phyloP scores from a whole-genome alignment of 176 grass and related monocot species.

The Carex littledalei region DNA sequence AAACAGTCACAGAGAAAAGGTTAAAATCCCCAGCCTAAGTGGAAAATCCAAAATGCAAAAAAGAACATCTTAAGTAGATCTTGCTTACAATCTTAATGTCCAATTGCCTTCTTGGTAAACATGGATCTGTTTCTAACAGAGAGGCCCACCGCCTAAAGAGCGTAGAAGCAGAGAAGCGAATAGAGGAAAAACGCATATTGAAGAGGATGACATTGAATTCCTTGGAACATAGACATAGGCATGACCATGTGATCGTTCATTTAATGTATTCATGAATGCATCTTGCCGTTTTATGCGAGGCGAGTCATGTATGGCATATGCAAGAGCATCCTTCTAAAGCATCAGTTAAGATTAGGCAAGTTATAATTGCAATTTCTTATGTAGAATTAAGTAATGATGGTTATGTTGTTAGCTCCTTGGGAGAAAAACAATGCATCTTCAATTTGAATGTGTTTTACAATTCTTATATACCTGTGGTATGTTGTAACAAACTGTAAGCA shows the following conservation, averaged over 20 bases:
- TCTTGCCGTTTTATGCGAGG: neutral
- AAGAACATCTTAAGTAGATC: neutral
- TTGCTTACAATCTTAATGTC: constrained; percentile 5
- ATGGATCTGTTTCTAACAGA: constrained; percentile 31
- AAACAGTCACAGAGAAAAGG: neutral
- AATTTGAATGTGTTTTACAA: neutral
- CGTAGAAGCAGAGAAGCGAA: constrained; percentile 40
- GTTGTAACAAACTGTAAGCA: constrained; percentile 6
- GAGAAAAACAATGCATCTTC: neutral
- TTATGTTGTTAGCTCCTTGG: neutral
- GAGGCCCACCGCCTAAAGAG: constrained; percentile 37
- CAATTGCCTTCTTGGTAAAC: constrained; percentile 16
- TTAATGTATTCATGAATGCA: neutral
- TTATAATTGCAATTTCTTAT: neutral
- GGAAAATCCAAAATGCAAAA: neutral
- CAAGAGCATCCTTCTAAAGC: neutral
- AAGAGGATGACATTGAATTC: constrained; percentile 67
- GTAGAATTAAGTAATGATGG: neutral
- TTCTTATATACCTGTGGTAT: neutral
- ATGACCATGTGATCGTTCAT: neutral
- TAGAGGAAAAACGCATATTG: constrained; percentile 60
- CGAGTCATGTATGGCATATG: neutral
- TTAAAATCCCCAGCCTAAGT: neutral
- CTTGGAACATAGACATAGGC: constrained; percentile 32
- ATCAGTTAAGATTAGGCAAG: neutral